Evolutionary conservation across 2,329 filamentous ascomycete species (phyloP).

Genomic region (Ophiosphaerella narmari): DNA sequence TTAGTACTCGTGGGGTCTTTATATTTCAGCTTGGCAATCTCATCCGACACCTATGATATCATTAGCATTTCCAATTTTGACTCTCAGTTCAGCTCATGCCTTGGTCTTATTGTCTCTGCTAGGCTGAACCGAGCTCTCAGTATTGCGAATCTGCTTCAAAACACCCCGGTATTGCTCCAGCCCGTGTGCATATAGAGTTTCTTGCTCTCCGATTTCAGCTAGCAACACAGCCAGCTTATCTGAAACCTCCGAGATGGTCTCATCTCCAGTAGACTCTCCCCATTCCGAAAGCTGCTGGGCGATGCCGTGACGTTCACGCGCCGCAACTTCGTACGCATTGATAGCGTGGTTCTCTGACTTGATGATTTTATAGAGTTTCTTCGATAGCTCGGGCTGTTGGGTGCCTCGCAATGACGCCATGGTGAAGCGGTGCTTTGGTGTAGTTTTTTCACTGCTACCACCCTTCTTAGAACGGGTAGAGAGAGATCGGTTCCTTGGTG

Average conservation of each 20-base stretch:
- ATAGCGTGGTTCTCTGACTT: slow-evolving; percentile 94
- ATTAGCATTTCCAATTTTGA: not conserved
- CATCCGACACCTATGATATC: slow-evolving; percentile 70
- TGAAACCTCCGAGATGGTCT: slow-evolving; percentile 83
- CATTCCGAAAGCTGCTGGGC: slow-evolving; percentile 93
- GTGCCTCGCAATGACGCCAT: slow-evolving; percentile 85
- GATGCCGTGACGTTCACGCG: slow-evolving; percentile 80
- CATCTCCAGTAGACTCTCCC: slow-evolving; percentile 90
- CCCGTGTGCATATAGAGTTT: slow-evolving; percentile 83
- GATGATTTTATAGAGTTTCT: slow-evolving; percentile 87
- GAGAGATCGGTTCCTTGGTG: slow-evolving; percentile 70
- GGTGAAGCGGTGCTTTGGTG: slow-evolving; percentile 72
- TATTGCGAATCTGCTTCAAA: slow-evolving; percentile 93
- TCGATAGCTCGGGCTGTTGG: slow-evolving; percentile 84
- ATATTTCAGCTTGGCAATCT: slow-evolving; percentile 88
- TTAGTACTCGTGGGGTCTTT: slow-evolving; percentile 87
- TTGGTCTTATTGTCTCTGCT: slow-evolving; percentile 85
- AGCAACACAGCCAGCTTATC: slow-evolving; percentile 95
- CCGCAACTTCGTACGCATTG: slow-evolving; percentile 79
- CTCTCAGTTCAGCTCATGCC: slow-evolving; percentile 33
- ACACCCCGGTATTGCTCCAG: slow-evolving; percentile 82
- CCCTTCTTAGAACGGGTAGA: slow-evolving; percentile 71
- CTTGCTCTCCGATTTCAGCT: slow-evolving; percentile 90
- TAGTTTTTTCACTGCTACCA: slow-evolving; percentile 48
- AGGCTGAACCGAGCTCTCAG: slow-evolving; percentile 92